Conservation (phyloP, 768 basidiomycete species). For the Amanita fuliginea region DNA sequence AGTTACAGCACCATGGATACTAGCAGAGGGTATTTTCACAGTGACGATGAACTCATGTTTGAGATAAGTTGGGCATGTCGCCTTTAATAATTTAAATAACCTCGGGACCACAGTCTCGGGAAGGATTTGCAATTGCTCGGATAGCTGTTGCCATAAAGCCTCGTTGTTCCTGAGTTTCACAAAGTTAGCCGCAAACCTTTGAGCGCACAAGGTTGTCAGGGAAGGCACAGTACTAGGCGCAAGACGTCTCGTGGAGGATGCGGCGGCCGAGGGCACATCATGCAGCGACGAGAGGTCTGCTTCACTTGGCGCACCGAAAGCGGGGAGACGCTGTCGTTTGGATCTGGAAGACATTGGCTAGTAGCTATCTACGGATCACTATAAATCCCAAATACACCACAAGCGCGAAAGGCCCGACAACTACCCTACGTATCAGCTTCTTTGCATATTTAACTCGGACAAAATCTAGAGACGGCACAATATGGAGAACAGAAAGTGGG, state of each 20-base stretch:
- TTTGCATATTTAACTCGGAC: background rate
- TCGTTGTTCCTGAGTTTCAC: constrained; percentile 26
- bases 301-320: constrained; percentile 2
- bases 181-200: constrained; percentile 38
- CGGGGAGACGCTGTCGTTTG: constrained; percentile 18
- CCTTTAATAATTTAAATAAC: constrained; percentile 39
- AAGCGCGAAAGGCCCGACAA: constrained; percentile 28
- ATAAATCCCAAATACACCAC: constrained; percentile 7
- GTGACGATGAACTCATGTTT: constrained; percentile 43
- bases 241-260: constrained; percentile 33
- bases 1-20: background rate
- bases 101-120: constrained; percentile 42
- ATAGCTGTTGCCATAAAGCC: constrained; percentile 27
- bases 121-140: constrained; percentile 29
- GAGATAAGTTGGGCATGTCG: constrained; percentile 39
- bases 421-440: constrained; percentile 27
- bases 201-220: constrained; percentile 38
- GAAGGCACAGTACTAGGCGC: constrained; percentile 25
- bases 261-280: constrained; percentile 28
- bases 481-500: constrained; percentile 36
- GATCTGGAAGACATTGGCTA: constrained; percentile 15
- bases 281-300: background rate
- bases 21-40: constrained; percentile 17
- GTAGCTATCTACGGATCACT: background rate
- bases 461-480: background rate